Evolutionary conservation across 176 grass and related monocot species (phyloP).

Genomic region (Poa pratensis): DNA sequence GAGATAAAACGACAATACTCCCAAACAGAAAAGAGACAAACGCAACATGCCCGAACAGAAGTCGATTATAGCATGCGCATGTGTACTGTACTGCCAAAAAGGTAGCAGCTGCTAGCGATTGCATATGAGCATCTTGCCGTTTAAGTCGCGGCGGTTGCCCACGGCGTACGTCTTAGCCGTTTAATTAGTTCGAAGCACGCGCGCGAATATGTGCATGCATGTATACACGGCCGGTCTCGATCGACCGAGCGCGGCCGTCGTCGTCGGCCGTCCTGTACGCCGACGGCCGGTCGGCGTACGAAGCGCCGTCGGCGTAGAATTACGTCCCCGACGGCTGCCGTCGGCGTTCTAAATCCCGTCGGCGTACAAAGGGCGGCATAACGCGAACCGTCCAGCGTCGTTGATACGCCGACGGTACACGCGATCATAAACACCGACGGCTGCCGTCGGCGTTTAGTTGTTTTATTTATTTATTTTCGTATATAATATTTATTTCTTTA

Average conservation of each 20-base stretch:
- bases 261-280: too few species aligned
- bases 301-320: too few species aligned
- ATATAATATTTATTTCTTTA: too few species aligned
- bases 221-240: background rate
- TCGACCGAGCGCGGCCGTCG: conserved; percentile 6
- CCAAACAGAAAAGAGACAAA: background rate
- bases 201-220: background rate
- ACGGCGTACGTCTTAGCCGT: background rate
- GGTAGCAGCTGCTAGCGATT: background rate
- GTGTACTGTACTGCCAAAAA: background rate
- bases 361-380: too few species aligned
- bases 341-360: too few species aligned
- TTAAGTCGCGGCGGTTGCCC: background rate
- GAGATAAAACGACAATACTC: background rate
- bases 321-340: too few species aligned
- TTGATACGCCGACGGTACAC: too few species aligned
- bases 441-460: too few species aligned
- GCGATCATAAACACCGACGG: too few species aligned
- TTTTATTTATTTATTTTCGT: too few species aligned
- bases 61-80: conserved; percentile 9
- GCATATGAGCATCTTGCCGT: background rate
- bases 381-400: too few species aligned
- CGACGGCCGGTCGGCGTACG: too few species aligned
- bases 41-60: background rate
- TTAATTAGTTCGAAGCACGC: background rate